Evolutionary conservation across 345 rosid species (phyloP).

Genomic region (Litchi chinensis): DNA sequence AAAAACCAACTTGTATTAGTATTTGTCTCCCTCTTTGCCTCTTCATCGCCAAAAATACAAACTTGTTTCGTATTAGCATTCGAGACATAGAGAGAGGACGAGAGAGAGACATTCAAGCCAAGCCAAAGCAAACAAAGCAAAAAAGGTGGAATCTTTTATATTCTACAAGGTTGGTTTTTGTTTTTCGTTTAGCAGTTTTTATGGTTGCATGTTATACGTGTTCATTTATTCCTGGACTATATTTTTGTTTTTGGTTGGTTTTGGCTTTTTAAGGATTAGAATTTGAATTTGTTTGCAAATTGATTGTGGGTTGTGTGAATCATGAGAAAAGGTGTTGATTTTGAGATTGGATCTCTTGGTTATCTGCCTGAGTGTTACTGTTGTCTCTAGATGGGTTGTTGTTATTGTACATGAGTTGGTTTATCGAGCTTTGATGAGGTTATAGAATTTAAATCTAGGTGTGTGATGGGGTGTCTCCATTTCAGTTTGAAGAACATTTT

Average conservation of each 20-base stretch:
- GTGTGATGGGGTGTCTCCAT: not conserved
- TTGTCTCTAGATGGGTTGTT: conserved; percentile 9
- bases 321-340: not conserved
- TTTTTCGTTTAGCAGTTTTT: not conserved
- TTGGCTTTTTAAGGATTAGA: not conserved
- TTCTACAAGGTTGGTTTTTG: conserved; percentile 4
- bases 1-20: not conserved
- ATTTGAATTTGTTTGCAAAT: not conserved
- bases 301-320: conserved; percentile 5
- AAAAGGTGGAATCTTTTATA: conserved; percentile 2
- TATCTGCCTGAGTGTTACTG: not conserved
- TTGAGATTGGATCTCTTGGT: not conserved
- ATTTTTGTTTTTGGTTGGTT: not conserved
- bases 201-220: not conserved
- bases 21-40: not conserved
- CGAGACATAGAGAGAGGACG: not conserved
- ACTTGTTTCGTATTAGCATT: not conserved
- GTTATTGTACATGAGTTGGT: not conserved
- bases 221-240: not conserved
- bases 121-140: not conserved
- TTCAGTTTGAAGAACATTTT: not conserved
- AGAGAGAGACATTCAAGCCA: not conserved
- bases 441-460: not conserved
- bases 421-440: not conserved
- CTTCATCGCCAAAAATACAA: not conserved